Base-by-base conservation (phyloP, 2,329 filamentous ascomycete species). In the Cladosporium sp. region DNA sequence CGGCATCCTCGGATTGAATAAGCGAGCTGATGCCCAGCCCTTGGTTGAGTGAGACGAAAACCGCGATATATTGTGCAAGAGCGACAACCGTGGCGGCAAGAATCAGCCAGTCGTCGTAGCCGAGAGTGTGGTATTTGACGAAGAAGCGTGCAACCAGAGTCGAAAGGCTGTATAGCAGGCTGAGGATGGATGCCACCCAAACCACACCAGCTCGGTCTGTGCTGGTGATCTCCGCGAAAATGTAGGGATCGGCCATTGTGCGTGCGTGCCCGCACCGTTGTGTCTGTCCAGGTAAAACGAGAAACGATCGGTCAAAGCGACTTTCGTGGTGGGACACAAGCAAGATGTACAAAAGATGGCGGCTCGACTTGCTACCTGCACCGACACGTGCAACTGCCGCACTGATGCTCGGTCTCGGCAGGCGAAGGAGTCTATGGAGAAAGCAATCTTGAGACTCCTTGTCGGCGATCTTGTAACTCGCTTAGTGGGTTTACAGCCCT, bases 181-280 rank as follows among this genome's bases (percentile, higher is more conserved):
- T 68, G 49, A 75, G 67, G n/a, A 75, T 70, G 2, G 70, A 67
- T n/a, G 71, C 70, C 18, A 75, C 74, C 69, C 71, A 75, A 15
- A 74, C 58, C 66, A 72, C 59, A 59, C 74, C 70, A 54, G 71
- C 68, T 69, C 72, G 67, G 63, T 71, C 71, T 47, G 66, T 69
- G 12, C 66, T 66, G 34, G 71, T 72, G 51, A 64, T 44, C 24
- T 73, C 66, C 12, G 71, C 66, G 32, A 68, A 70, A 59, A 71
- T 66, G 26, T 66, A 70, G 32, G 59, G 59, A 26, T 66, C 67
- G n/a, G 59, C 55, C 49, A 66, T 59, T 24, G 65, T 67, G 49
- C 66, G 32, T 34, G 44, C 34, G 49, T 28, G 34, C 41, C 41
- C 18, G 52, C 24, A 26, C 57, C 36, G 57, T 38, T 44, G 36